Evolutionary conservation across 192 early-diverging fungal species (phyloP), one percentile per base, ranked within the genome.

Genomic region (Polychytrium aggregatum): DNA sequence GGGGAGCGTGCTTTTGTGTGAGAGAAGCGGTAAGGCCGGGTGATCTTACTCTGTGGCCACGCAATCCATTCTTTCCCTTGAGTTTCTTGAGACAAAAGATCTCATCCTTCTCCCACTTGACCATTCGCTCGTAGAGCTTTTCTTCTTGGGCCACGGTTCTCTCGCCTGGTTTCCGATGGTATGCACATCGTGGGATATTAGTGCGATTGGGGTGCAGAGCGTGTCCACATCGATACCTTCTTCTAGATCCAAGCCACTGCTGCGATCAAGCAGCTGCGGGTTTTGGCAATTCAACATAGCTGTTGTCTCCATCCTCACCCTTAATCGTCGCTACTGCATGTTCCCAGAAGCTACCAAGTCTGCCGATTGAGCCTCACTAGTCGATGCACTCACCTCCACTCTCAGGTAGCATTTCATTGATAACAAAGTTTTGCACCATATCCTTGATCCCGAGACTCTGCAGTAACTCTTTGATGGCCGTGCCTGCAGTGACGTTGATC

Each of bases 21-120:
- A n/a, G n/a, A n/a, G n/a, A n/a, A n/a, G n/a, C n/a, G n/a, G n/a
- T n/a, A n/a, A n/a, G n/a, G n/a, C n/a, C n/a, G n/a, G n/a, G n/a
- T n/a, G n/a, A n/a, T n/a, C n/a, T n/a, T n/a, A n/a, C n/a, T n/a
- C n/a, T n/a, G n/a, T n/a, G n/a, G n/a, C n/a, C n/a, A n/a, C 59
- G 52, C 1, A 55, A 37, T 29, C 37, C 21, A 36, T 59, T 59
- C 29, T 55, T 49, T 1, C 33, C 48, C 13, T 52, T 20, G 35
- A 38, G n/a, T n/a, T 48, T 27, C 44, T 71, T 70, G 49, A 71
- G 70, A 31, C 69, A 31, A 34, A 71, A 71, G 25, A 59, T 58
- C 50, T 71, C 65, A 30, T 41, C 45, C 4, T 52, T 29, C 44
- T 27, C 18, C 60, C 67, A 63, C 7, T 17, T 39, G 35, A 61